Evolutionary conservation across 75 land plant genomes (phyloP), one percentile per base, ranked within the genome.

Genomic region (Adiantum capillusveneris): DNA sequence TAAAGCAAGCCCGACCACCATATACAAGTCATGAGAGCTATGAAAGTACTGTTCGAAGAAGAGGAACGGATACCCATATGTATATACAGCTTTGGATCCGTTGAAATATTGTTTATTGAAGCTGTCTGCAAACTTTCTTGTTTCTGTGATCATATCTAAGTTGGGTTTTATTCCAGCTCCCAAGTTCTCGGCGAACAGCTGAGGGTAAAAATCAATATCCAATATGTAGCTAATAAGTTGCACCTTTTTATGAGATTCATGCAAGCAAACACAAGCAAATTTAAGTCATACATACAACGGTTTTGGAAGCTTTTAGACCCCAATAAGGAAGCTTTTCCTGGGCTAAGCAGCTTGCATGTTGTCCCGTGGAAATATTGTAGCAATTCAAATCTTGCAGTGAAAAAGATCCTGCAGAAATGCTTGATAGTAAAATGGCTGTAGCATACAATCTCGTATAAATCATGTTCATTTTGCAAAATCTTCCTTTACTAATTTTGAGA

Each of bases 1-100:
- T 39, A 76, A 56, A 14, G 79, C 65, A 1, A 76, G 52, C 14
- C 79, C 79, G 2, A 76, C 79, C 26, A 76, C 70, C 25, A 62
- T 57, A 21, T 73, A 44, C 42, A 76, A 55, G 53, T 76, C 65
- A 11, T 61, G 76, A 43, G 13, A 29, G 70, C 75, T 76, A 51
- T 76, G 79, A 25, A 76, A 70, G 48, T 76, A 76, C 56, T 72
- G 70, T 56, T 76, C 75, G 29, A 65, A 73, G 57, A 60, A 73
- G 22, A 76, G 79, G 49, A 65, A 76, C 14, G 77, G 64, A 30
- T 73, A 73, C 14, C 77, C 79, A 50, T 76, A 76, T 53, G 49
- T 61, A 36, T 59, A 72, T 1, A 58, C 63, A 26, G 66, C 50
- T 26, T 72, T 59, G 18, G 59, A 30, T 24, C 79, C 79, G 31